Evolutionary conservation across 2,329 filamentous ascomycete genomes (phyloP).

Genomic region (Fusarium chlamydosporum): DNA sequence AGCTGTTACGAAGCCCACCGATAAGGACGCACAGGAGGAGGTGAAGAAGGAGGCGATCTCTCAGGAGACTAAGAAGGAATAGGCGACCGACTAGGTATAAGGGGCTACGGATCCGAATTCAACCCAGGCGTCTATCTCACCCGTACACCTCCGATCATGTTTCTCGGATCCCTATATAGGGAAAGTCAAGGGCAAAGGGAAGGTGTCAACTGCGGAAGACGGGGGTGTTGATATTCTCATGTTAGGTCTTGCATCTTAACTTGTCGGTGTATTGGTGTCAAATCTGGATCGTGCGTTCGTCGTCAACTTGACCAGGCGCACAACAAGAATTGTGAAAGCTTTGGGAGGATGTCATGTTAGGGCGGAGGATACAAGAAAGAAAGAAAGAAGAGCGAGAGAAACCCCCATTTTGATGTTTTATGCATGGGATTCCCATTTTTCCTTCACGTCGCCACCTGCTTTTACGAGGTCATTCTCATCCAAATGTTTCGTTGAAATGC

Average conservation of each 20-base stretch:
- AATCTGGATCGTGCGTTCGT: constrained; percentile 39
- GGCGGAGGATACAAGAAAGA: constrained; percentile 32
- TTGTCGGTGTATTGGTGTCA: constrained; percentile 50
- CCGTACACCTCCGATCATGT: constrained; percentile 39
- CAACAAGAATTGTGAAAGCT: constrained; percentile 35
- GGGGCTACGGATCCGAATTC: constrained; percentile 39
- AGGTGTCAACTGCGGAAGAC: constrained; percentile 31
- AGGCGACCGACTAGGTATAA: constrained; percentile 51
- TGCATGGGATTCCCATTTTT: constrained; percentile 44
- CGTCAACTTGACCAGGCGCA: constrained; percentile 30
- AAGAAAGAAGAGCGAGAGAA: constrained; percentile 49
- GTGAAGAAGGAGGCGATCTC: constrained; percentile 48
- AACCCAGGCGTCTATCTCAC: constrained; percentile 19
- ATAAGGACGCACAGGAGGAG: constrained; percentile 42
- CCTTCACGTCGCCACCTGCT: constrained; percentile 31
- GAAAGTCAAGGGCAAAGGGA: constrained; percentile 29
- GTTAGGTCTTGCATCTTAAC: constrained; percentile 49
- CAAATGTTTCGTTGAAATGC: constrained; percentile 18
- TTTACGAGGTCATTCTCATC: constrained; percentile 29
- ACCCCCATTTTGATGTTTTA: constrained; percentile 47
- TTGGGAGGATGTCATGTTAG: constrained; percentile 27
- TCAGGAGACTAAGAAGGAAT: constrained; percentile 57
- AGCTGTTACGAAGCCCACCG: constrained; percentile 42
- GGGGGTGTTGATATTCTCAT: constrained; percentile 50
- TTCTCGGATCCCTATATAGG: constrained; percentile 39